Evolutionary conservation across 2,329 filamentous ascomycete genomes (phyloP), one percentile per base, ranked within the genome.

Genomic region (Talaromyces piceae): DNA sequence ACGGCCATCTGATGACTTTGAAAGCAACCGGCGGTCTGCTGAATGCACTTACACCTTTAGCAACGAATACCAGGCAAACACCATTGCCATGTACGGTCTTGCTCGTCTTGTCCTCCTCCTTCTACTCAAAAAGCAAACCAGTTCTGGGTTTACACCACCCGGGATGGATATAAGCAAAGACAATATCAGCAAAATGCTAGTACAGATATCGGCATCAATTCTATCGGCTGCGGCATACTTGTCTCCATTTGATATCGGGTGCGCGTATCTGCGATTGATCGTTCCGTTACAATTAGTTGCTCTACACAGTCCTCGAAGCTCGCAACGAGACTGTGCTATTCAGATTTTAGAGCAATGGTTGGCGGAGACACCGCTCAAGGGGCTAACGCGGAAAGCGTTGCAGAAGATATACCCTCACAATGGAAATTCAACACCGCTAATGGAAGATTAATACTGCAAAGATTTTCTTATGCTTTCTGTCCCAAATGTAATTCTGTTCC

Each of bases 211-310:
- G 1, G 18, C 41, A 30, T 30, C 23, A 1, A 49, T 52, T 9
- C 22, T 52, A 22, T 52, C 46, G 3, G 50, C 50, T 7, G 41
- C 50, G 20, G 18, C 8, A 5, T 41, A 49, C 18, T 25, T 52
- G 23, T 52, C 50, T 16, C 27, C 16, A 13, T 45, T 49, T 26
- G 41, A 45, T 13, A 49, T 52, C 22, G 50, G 50, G 2, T 52
- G 50, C 18, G 50, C 50, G 12, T 52, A 52, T 49, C 5, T 39
- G n/a, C 41, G 50, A 18, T 49, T 49, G 45, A 44, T 49, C 23
- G n/a, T 47, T 8, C 50, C 50, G n/a, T 23, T 52, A 3, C 50
- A 52, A 26, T 13, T 52, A 13, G 50, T 52, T 16, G 46, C 28
- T 45, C 50, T 49, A 13, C 41, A 41, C 30, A 52, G 46, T 22